phyloP scores from a whole-genome alignment of 192 early-diverging fungal genomes.

The Rhizophagus prolifer region DNA sequence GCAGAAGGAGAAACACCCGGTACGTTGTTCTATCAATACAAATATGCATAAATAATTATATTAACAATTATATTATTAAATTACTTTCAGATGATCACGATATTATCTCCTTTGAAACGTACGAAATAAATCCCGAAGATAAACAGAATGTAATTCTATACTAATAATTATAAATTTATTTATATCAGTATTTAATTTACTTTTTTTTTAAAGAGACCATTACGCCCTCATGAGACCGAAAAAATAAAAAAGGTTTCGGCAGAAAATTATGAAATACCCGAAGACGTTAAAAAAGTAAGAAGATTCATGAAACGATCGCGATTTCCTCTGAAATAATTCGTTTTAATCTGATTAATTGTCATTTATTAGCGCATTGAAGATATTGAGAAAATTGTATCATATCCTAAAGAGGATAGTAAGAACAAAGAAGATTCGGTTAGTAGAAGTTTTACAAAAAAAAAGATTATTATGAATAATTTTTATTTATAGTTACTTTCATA shows the following conservation, averaged over 20 bases:
- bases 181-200: background rate
- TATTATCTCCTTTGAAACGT: slow-evolving; percentile 63
- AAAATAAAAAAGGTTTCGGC: background rate
- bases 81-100: slow-evolving; percentile 73
- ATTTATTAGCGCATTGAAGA: slow-evolving; percentile 20
- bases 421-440: background rate
- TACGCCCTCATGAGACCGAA: slow-evolving; percentile 23
- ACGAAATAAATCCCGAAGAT: slow-evolving; percentile 63
- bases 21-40: background rate
- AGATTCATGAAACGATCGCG: background rate
- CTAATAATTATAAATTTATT: background rate
- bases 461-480: too few species aligned
- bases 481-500: background rate
- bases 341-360: background rate
- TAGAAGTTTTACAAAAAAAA: background rate
- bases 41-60: background rate
- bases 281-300: slow-evolving; percentile 15
- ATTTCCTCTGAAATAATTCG: background rate
- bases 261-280: slow-evolving; percentile 18
- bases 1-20: slow-evolving; percentile 14
- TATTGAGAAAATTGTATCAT: background rate
- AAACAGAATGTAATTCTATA: slow-evolving; percentile 38
- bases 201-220: background rate
- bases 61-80: background rate
- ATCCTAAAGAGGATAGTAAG: background rate